Conservation (phyloP, 345 rosid species). For the Crucihimalaya himalaica region DNA sequence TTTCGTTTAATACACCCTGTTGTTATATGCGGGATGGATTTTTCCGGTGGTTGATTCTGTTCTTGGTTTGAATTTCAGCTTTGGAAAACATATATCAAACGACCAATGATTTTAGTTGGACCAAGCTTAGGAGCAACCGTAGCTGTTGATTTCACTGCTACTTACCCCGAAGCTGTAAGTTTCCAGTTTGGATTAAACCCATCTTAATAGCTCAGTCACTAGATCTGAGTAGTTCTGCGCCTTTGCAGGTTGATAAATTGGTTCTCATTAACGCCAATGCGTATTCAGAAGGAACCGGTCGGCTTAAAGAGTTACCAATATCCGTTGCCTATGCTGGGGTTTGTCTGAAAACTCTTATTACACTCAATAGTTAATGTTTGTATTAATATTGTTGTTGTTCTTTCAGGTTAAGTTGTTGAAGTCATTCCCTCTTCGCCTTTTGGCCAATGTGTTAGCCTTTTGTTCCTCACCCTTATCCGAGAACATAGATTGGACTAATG, state of each 20-base stretch:
- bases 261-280: slow-evolving; percentile 78
- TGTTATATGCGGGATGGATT: neutral
- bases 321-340: slow-evolving; percentile 85
- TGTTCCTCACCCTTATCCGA: slow-evolving; percentile 52
- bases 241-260: slow-evolving; percentile 69
- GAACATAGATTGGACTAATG: slow-evolving; percentile 76
- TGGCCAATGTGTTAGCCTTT: slow-evolving; percentile 66
- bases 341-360: slow-evolving; percentile 20
- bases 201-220: neutral
- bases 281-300: slow-evolving; percentile 77
- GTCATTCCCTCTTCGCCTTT: slow-evolving; percentile 67
- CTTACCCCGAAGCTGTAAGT: slow-evolving; percentile 77
- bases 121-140: slow-evolving; percentile 91
- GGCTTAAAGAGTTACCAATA: slow-evolving; percentile 62
- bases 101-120: slow-evolving; percentile 86
- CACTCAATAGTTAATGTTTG: neutral
- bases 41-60: neutral
- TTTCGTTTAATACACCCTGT: neutral
- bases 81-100: slow-evolving; percentile 77
- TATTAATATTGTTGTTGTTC: neutral
- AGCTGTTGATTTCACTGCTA: slow-evolving; percentile 77
- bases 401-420: slow-evolving; percentile 64
- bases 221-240: neutral
- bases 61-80: slow-evolving; percentile 43
- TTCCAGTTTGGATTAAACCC: neutral